Base-by-base conservation (phyloP, 2,329 filamentous ascomycete genomes). In the Bimuria novae-zelandiae region DNA sequence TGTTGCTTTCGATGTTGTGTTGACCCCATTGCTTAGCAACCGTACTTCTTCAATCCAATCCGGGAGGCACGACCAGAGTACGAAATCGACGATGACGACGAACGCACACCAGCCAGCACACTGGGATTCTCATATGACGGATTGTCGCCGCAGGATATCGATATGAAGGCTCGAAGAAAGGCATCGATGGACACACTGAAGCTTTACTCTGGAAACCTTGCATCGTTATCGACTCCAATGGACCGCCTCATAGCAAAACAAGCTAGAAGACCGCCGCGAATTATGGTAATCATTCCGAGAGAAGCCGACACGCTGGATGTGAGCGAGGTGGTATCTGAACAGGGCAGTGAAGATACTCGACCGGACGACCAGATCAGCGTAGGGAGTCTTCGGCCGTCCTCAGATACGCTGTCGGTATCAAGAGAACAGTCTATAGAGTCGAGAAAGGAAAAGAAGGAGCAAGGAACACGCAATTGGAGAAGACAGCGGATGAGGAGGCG, bases 171-270 rank as follows among this genome's bases (percentile, higher is more conserved):
- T 33, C 56, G 61, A 33, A 62, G 60, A 44, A 57, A 60, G 14
- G 63, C 67, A 14, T 68, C 66, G 3, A 22, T 66, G 44, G 67
- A 72, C 16, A 68, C 64, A 11, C 48, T 72, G 47, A 66, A 69
- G 46, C 60, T 71, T 10, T 73, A 73, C 37, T 60, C 61, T 11
- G 69, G 69, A 10, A 63, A 64, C 52, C 67, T 69, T 35, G 61
- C 68, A 10, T 71, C 66, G n/a, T 62, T 63, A n/a, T 67, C 63
- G 21, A 56, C 60, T 47, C 46, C 68, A 42, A 57, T 69, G 56
- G 56, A 60, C n/a, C 52, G 62, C 23, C 64, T 64, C 39, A 54
- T 61, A 29, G 59, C 60, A 14, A 56, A 21, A 11, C 30, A 46
- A 37, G 58, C 56, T 16, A 52, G 47, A 36, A 22, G 36, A 4